A percentile compares a stretch with the other conserved stretches of the same genome.
phyloP scores from a whole-genome alignment of 768 basidiomycete species.

The Naematelia encephala region DNA sequence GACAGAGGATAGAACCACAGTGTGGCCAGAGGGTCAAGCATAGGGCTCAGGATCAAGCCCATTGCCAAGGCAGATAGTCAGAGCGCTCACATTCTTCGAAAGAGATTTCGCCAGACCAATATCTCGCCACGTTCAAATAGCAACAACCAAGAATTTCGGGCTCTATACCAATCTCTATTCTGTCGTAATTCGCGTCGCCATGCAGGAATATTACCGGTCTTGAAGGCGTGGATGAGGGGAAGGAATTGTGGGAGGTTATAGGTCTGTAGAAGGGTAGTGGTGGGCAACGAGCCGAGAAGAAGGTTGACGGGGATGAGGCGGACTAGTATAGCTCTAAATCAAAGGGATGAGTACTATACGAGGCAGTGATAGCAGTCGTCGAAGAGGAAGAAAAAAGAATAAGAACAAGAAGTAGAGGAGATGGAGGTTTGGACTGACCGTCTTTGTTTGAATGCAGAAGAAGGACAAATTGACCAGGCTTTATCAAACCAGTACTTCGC shows the following conservation, averaged over 20 bases:
- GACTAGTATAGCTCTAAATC: conserved; percentile 40
- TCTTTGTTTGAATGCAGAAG: conserved; percentile 24
- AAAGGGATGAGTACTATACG: not conserved
- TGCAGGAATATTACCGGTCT: conserved; percentile 28
- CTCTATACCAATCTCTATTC: conserved; percentile 35
- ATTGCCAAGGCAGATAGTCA: not conserved
- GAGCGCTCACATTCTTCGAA: conserved; percentile 23
- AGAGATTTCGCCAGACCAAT: conserved; percentile 40
- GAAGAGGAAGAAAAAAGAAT: not conserved
- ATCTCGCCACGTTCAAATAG: conserved; percentile 43
- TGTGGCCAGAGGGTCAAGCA: no score
- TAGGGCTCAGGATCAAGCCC: no score
- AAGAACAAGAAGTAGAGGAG: not conserved
- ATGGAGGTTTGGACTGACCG: conserved; percentile 20
- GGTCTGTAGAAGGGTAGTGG: conserved; percentile 11
- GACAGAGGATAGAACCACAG: not conserved
- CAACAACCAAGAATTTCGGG: conserved; percentile 38
- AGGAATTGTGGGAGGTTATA: conserved; percentile 29
- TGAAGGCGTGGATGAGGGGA: conserved; percentile 29
- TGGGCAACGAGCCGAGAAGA: conserved; percentile 31
- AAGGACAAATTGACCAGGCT: conserved; percentile 34
- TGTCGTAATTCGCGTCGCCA: conserved; percentile 29
- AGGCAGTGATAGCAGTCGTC: not conserved
- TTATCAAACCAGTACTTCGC: conserved; percentile 37
- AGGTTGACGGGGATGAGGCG: conserved; percentile 41